Percentiles rank a stretch among this genome's conserved stretches.
Evolutionary conservation across 495 filamentous ascomycete genomes (phyloP).

Genomic region (Daldinia childiae): DNA sequence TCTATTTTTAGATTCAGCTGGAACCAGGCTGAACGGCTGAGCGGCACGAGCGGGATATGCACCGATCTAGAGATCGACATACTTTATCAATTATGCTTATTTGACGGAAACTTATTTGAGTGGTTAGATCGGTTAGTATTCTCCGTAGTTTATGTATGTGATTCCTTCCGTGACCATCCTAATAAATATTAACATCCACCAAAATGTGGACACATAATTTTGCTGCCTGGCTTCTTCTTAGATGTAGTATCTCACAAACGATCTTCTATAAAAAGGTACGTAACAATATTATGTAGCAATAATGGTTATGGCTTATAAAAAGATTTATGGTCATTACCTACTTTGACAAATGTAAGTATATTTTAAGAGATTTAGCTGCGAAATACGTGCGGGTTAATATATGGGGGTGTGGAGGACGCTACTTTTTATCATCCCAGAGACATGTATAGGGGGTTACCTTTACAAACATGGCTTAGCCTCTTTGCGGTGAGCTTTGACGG

Average conservation of each 20-base stretch:
- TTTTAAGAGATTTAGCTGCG: too few relatives aligned
- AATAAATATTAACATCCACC: background rate
- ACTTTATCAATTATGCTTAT: slow-evolving; percentile 10
- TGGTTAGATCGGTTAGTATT: background rate
- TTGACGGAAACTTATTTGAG: background rate
- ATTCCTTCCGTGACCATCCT: background rate
- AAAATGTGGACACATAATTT: background rate
- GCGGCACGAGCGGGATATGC: background rate
- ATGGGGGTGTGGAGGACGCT: too few relatives aligned
- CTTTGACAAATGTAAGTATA: too few relatives aligned
- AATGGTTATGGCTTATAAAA: too few relatives aligned
- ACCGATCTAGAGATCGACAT: slow-evolving; percentile 9
- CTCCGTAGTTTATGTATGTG: background rate
- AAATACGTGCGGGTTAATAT: too few relatives aligned
- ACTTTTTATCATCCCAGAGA: too few relatives aligned
- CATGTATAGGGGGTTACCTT: too few relatives aligned
- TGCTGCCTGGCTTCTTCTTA: too few relatives aligned
- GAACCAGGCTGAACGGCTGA: slow-evolving; percentile 12
- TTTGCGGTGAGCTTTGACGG: background rate
- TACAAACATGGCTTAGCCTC: background rate
- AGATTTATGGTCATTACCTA: too few relatives aligned
- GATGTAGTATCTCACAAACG: too few relatives aligned
- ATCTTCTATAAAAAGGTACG: too few relatives aligned
- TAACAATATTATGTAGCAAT: too few relatives aligned
- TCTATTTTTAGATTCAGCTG: slow-evolving; percentile 18